Base-by-base conservation (phyloP, 2,329 filamentous ascomycete genomes). In the Fusarium ramigenum region DNA sequence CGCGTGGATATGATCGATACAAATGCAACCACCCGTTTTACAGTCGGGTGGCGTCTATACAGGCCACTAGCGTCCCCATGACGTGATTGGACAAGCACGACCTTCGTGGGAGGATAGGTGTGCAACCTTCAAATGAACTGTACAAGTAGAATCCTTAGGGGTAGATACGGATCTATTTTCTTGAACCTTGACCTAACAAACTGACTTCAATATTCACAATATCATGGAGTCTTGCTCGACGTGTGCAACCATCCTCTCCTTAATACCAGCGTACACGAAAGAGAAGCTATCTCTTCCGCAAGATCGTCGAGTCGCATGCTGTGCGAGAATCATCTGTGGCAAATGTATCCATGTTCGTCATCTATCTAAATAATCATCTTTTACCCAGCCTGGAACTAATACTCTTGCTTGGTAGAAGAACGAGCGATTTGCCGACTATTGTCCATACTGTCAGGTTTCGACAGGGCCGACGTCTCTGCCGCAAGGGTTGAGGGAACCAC, bases 391-490 rank as follows among this genome's bases (percentile, higher is more conserved):
- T 43, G 44, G 36, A 23, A 58, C 71, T 77, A 47, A 76, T 65
- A 43, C 28, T 44, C 25, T 21, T 28, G 34, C 34, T 10, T 34
- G 42, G 36, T 73, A 90, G 88, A 83, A 88, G 52, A 94, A 94
- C 79, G 84, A 86, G 36, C 90, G 93, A 44, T 95, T 94, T 82
- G 87, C 87, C 60, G 84, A 85, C 39, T 90, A 90, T 79, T 90
- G 90, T 79, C 93, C 93, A 1, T 96, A 93, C 81, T 96, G 93
- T 80, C 93, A 96, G 81, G 88, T 94, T 75, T 91, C 91, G 9
- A 87, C 84, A 49, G 84, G 82, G 9, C 89, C 91, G 6, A 89
- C 89, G 25, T 77, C 82, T 12, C 81, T 91, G 7, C 85, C 90
- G 4, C 90, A 90, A 81, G 90, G 91, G 16, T 85, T 94, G 30